Evolutionary conservation across 371 early-diverging fungal species (phyloP), one percentile per base, ranked within the genome.

Genomic region (Syncephalastrum monosporum): DNA sequence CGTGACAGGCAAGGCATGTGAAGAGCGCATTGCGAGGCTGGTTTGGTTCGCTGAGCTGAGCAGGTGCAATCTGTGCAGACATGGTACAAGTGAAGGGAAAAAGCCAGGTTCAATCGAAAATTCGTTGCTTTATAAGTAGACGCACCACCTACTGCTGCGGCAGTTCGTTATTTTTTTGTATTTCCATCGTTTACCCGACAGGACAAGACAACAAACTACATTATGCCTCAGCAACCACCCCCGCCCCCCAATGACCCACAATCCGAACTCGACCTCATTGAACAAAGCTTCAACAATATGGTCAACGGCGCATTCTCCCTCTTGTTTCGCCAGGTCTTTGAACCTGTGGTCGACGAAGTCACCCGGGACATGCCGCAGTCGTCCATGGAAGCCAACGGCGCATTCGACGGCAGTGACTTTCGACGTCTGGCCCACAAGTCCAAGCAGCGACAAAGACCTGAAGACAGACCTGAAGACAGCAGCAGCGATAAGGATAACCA

Each of bases 1-100:
- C 91, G 49, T 91, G 90, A 72, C 96, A 95, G 6, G 89, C 69
- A 46, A 88, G 65, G 63, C 90, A 90, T 8, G 90, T 90, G 58
- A 83, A 88, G 13, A 76, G 41, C 13, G 51, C 19, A 41, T 50
- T 56, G 46, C 41, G 51, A 50, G 61, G 56, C 14, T 41, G 33
- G 7, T 41, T 47, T 48, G 59, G 59, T 47, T 53, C 33, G 43
- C 53, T 53, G 54, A 44, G 61, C 68, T 42, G 47, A 13, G 47
- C 23, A 46, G 23, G 47, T 33, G 38, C 38, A 33, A 33, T 33
- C 38, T 33, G 38, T 33, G 38, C 38, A 5, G 38, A 33, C 38
- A 33, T 33, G 10, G 8, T 12, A 12, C 1, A 33, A 27, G 27
- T 27, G 38, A 33, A 33, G 10, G 8, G 12, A 33, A 33, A 33